Conservation (phyloP, 2,329 filamentous ascomycete species). For the Aspergillus awamori region DNA sequence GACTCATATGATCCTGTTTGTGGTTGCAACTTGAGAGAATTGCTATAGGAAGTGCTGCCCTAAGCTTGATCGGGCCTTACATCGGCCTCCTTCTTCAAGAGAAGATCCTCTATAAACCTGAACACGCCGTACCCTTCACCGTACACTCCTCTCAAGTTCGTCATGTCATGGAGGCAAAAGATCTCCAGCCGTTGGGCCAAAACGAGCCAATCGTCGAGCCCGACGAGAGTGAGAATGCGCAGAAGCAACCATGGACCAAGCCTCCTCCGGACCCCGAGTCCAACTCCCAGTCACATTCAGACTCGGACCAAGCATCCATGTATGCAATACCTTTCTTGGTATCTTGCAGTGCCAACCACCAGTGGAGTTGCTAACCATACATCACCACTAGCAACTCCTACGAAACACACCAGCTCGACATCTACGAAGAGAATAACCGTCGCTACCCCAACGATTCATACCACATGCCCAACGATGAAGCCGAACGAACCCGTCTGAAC, state of each 20-base stretch:
- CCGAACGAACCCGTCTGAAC: slow-evolving; percentile 64
- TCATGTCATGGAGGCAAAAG: slow-evolving; percentile 35
- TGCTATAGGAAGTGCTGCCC: neutral
- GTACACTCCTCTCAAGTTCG: slow-evolving; percentile 13
- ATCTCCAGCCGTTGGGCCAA: slow-evolving; percentile 20
- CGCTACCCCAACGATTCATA: slow-evolving; percentile 64
- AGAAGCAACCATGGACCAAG: slow-evolving; percentile 14
- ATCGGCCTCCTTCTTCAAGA: neutral
- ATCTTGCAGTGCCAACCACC: neutral
- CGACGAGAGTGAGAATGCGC: slow-evolving; percentile 13
- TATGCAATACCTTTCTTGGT: slow-evolving; percentile 15
- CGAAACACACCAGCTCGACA: slow-evolving; percentile 50
- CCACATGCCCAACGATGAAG: slow-evolving; percentile 68
- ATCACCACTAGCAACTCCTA: slow-evolving; percentile 36
- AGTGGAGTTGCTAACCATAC: slow-evolving; percentile 11
- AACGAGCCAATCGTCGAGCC: slow-evolving; percentile 18
- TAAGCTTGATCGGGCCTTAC: neutral
- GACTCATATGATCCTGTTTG: neutral
- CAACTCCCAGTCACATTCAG: slow-evolving; percentile 18
- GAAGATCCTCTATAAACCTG: neutral
- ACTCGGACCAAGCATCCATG: slow-evolving; percentile 30
- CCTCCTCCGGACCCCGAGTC: neutral
- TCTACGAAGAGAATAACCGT: slow-evolving; percentile 63
- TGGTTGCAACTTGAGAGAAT: neutral
- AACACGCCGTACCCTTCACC: slow-evolving; percentile 5